phyloP scores from a whole-genome alignment of 768 basidiomycete genomes.

The Podaxis sp. region DNA sequence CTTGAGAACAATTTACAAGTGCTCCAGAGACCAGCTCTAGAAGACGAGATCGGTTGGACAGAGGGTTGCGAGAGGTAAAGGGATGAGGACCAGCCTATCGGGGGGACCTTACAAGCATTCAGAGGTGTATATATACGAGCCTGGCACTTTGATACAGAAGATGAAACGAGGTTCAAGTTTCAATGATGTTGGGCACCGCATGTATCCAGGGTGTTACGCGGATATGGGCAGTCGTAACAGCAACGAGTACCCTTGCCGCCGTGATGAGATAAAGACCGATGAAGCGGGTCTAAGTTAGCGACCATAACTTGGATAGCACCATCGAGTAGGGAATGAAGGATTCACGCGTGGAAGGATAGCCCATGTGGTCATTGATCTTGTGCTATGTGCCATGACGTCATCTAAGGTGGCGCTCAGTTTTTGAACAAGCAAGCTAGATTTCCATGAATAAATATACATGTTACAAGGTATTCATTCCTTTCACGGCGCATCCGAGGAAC shows the following conservation, averaged over 20 bases:
- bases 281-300: not conserved
- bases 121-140: constrained; percentile 33
- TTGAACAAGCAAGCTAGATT: not conserved
- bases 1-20: constrained; percentile 16
- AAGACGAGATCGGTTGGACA: constrained; percentile 12
- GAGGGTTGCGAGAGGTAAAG: constrained; percentile 21
- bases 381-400: not conserved
- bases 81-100: constrained; percentile 51
- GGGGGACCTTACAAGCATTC: constrained; percentile 14
- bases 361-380: not conserved
- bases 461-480: not conserved
- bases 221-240: not conserved
- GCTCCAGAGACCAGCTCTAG: constrained; percentile 32
- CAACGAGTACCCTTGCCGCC: not conserved
- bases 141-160: not conserved
- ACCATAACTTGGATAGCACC: not conserved
- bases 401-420: not conserved
- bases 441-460: too few relatives aligned
- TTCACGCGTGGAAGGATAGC: not conserved
- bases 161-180: constrained; percentile 1
- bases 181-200: not conserved
- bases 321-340: too few relatives aligned
- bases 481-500: not conserved
- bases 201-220: not conserved
- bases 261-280: not conserved